Percentiles rank a stretch among this genome's conserved stretches.
phyloP scores from a whole-genome alignment of 257 asterid species.

The Nicotiana sylvestris region DNA sequence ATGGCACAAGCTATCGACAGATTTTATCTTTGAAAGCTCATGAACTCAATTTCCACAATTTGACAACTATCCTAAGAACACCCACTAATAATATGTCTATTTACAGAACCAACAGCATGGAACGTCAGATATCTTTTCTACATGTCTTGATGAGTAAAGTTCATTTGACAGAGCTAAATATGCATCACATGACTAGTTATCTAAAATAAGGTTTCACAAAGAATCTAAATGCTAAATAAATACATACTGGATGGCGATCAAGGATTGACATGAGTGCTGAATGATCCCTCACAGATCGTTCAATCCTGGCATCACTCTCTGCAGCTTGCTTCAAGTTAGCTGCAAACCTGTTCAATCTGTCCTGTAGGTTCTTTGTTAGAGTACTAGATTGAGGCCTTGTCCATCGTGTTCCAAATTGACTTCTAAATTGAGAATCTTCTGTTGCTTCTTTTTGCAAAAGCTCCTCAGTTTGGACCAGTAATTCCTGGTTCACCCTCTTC shows the following conservation, averaged over 20 bases:
- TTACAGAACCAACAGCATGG: neutral
- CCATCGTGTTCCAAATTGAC: slow-evolving; percentile 92
- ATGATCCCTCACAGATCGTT: slow-evolving; percentile 89
- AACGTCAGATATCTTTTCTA: neutral
- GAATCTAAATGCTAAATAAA: slow-evolving; percentile 18
- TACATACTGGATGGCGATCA: slow-evolving; percentile 77
- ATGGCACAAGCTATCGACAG: neutral
- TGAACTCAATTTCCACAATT: neutral
- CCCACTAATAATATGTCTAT: neutral
- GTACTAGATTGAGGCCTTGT: slow-evolving; percentile 96
- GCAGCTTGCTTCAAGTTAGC: slow-evolving; percentile 91
- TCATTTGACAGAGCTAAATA: neutral
- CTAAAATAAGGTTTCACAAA: neutral
- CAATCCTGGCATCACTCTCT: slow-evolving; percentile 93
- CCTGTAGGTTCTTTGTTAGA: slow-evolving; percentile 77
- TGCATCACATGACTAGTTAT: neutral
- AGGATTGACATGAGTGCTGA: slow-evolving; percentile 85
- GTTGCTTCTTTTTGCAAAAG: slow-evolving; percentile 84
- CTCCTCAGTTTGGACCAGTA: slow-evolving; percentile 87
- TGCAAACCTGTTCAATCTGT: slow-evolving; percentile 86
- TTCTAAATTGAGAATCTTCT: slow-evolving; percentile 91
- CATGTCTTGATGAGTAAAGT: neutral
- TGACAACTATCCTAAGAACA: neutral
- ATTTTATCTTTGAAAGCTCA: neutral
- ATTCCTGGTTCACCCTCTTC: slow-evolving; percentile 88